These are phyloP conservation scores for Tinospora cordifolia DNA, from an alignment of 164 flowering plant species.

Conservation along the genomic window DNA sequence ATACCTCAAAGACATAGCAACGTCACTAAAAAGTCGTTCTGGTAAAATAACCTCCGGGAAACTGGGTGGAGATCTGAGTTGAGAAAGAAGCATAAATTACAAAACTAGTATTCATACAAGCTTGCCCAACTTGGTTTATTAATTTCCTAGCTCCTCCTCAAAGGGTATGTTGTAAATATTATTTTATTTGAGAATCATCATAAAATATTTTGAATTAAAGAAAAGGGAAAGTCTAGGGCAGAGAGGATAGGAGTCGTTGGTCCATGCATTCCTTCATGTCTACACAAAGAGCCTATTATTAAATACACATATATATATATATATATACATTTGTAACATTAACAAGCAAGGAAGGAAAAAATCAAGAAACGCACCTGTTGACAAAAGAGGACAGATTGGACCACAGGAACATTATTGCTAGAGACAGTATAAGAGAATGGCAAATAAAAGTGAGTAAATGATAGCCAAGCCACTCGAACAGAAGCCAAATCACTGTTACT, in stretches of 20 bases:
- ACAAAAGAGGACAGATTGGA: conserved; percentile 53
- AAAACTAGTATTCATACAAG: no score
- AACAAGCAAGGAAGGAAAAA: no score
- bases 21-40: conserved; percentile 42
- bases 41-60: conserved; percentile 60
- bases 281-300: no score
- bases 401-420: conserved; percentile 68
- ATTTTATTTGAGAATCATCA: no score
- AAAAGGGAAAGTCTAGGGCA: neutral
- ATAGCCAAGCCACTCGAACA: conserved; percentile 72
- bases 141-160: no score
- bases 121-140: no score
- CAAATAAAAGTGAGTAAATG: conserved; percentile 68
- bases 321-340: no score
- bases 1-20: conserved; percentile 37
- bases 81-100: neutral
- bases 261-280: no score
- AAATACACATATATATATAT: no score
- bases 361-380: conserved; percentile 51
- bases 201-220: neutral
- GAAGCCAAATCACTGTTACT: conserved; percentile 63
- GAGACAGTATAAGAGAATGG: conserved; percentile 43
- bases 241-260: no score
- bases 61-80: conserved; percentile 46
- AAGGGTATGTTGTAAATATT: no score